A percentile compares a stretch with the other conserved stretches of the same genome.
phyloP scores from a whole-genome alignment of 2,329 filamentous ascomycete genomes.

The Fusarium luffae region DNA sequence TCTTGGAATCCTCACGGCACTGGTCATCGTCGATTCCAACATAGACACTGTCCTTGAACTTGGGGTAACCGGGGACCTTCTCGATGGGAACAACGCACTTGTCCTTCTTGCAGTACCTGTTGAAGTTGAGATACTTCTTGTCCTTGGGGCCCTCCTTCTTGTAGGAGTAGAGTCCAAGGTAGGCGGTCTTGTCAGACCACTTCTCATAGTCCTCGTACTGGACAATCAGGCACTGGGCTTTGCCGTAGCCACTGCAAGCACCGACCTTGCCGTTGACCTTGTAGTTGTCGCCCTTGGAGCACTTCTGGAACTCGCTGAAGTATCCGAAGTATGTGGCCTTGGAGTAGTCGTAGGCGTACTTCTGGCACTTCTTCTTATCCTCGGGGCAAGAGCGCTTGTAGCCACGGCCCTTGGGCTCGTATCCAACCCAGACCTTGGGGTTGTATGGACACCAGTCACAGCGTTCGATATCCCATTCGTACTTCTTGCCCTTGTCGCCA shows the following conservation, averaged over 20 bases:
- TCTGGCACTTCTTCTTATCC: slow-evolving; percentile 33
- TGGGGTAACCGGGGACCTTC: slow-evolving; percentile 30
- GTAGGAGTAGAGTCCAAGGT: slow-evolving; percentile 31
- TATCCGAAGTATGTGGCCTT: slow-evolving; percentile 20
- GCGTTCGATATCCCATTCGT: slow-evolving; percentile 19
- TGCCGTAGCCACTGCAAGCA: slow-evolving; percentile 10
- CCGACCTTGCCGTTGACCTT: slow-evolving; percentile 28
- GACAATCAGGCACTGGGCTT: slow-evolving; percentile 30
- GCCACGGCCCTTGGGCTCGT: slow-evolving; percentile 1
- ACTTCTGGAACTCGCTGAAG: slow-evolving; percentile 15
- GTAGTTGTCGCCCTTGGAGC: slow-evolving; percentile 28
- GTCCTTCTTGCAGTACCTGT: slow-evolving; percentile 32
- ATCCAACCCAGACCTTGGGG: not conserved
- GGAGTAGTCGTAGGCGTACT: slow-evolving; percentile 23
- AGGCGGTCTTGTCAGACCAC: slow-evolving; percentile 26
- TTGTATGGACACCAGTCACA: slow-evolving; percentile 24
- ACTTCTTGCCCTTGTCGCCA: slow-evolving; percentile 23
- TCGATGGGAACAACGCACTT: slow-evolving; percentile 34
- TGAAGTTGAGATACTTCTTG: slow-evolving; percentile 34
- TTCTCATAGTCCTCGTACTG: slow-evolving; percentile 29
- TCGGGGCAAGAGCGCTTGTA: slow-evolving; percentile 30
- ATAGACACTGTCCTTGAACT: slow-evolving; percentile 24
- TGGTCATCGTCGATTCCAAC: slow-evolving; percentile 34
- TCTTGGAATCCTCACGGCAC: slow-evolving; percentile 20
- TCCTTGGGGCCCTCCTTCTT: slow-evolving; percentile 7